Percentiles rank a stretch among this genome's conserved stretches.
Conservation (phyloP, 2,329 filamentous ascomycete species). For the Teratosphaeria destructans region DNA sequence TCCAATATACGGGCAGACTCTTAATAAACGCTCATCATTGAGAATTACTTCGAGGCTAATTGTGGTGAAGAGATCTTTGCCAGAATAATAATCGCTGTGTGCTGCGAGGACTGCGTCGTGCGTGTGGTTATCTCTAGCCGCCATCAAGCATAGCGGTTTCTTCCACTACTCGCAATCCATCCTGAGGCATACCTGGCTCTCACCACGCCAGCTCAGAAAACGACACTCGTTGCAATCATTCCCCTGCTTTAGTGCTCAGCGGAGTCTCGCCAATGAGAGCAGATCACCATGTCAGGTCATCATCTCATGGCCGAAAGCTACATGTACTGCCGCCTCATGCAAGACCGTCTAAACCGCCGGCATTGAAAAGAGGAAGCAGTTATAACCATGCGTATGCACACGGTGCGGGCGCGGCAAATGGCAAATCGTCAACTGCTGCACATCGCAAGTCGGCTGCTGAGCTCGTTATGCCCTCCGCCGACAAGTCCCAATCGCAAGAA, state of each 20-base stretch:
- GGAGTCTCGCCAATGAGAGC: constrained; percentile 12
- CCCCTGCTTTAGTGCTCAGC: neutral
- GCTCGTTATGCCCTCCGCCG: neutral
- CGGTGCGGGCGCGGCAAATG: constrained; percentile 2
- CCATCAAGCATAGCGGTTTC: neutral
- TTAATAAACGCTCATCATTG: neutral
- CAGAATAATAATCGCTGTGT: no score
- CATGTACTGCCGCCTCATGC: constrained; percentile 14
- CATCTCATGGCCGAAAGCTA: constrained; percentile 17
- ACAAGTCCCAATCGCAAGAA: no score
- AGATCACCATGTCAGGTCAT: constrained; percentile 15
- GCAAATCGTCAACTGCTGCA: constrained; percentile 6
- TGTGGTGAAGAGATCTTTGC: neutral
- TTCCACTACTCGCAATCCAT: neutral
- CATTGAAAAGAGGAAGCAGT: constrained; percentile 14
- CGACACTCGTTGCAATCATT: neutral
- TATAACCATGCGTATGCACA: constrained; percentile 11
- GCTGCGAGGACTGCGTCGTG: no score
- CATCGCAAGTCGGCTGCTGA: constrained; percentile 1
- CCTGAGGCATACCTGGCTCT: neutral
- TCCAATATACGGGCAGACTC: neutral
- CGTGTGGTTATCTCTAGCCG: no score
- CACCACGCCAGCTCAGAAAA: neutral
- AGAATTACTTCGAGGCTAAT: neutral
- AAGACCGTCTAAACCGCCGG: constrained; percentile 13